Evolutionary conservation across 2,329 filamentous ascomycete genomes (phyloP).

Genomic region (Exophiala alcalophila): DNA sequence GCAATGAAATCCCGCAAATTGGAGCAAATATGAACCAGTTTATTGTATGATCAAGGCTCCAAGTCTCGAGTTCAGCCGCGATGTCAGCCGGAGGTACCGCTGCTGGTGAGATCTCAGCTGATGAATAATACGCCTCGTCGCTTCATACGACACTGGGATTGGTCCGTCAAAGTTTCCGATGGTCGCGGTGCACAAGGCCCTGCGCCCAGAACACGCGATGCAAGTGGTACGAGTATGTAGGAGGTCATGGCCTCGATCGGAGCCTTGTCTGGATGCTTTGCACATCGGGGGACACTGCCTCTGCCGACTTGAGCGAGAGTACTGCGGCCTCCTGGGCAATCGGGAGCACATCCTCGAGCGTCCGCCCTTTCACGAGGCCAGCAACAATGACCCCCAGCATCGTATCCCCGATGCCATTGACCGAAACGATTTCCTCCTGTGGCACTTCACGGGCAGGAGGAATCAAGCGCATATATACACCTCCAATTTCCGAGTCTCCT

Average conservation of each 20-base stretch:
- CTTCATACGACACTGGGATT: slow-evolving; percentile 11
- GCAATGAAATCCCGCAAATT: too few species aligned
- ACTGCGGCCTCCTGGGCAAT: slow-evolving; percentile 79
- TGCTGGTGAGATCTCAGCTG: too few species aligned
- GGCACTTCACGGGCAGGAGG: slow-evolving; percentile 62
- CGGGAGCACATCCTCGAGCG: slow-evolving; percentile 63
- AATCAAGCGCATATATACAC: slow-evolving; percentile 79
- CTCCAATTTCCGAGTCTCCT: slow-evolving; percentile 63
- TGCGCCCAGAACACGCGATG: too few species aligned
- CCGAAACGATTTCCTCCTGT: slow-evolving; percentile 69
- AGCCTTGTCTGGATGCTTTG: slow-evolving; percentile 16
- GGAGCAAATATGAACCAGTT: too few species aligned
- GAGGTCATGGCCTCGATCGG: not conserved
- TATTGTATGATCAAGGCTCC: slow-evolving; percentile 8
- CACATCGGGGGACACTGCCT: slow-evolving; percentile 57
- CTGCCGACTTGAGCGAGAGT: slow-evolving; percentile 69
- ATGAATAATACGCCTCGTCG: slow-evolving; percentile 2
- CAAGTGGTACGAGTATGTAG: too few species aligned
- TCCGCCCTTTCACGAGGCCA: slow-evolving; percentile 61
- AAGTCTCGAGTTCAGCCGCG: too few species aligned
- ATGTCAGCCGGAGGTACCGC: too few species aligned
- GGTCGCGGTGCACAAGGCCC: too few species aligned
- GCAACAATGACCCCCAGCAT: slow-evolving; percentile 83
- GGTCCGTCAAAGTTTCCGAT: slow-evolving; percentile 6
- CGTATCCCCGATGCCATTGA: slow-evolving; percentile 93